These are phyloP conservation scores for Colletotrichum tamarilloi DNA, from an alignment of 2,329 filamentous ascomycete species.

Conservation along the genomic window DNA sequence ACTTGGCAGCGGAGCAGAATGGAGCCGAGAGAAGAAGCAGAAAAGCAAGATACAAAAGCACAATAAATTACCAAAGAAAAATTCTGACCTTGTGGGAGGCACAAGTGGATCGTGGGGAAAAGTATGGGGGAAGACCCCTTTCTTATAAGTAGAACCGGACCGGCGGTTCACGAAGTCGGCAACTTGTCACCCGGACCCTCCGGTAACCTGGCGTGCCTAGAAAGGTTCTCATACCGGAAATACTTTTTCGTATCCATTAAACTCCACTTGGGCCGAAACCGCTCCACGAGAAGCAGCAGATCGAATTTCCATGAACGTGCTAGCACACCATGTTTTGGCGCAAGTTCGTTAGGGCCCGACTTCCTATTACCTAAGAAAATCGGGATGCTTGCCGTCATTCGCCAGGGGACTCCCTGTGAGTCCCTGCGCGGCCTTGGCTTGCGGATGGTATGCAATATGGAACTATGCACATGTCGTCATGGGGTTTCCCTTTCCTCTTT, in stretches of 20 bases:
- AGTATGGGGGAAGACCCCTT: constrained; percentile 27
- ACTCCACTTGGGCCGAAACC: constrained; percentile 33
- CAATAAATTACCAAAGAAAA: constrained; percentile 13
- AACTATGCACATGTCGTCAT: constrained; percentile 11
- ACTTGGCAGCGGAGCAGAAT: constrained; percentile 7
- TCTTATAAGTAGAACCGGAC: constrained; percentile 32
- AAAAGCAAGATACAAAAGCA: background rate
- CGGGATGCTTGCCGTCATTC: constrained; percentile 21
- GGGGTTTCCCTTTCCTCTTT: background rate
- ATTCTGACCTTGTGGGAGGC: constrained; percentile 12
- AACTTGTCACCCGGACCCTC: constrained; percentile 13
- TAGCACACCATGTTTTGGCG: constrained; percentile 14
- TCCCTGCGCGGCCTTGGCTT: constrained; percentile 12
- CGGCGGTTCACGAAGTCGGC: constrained; percentile 23
- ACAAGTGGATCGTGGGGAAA: constrained; percentile 28
- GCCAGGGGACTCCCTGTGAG: constrained; percentile 23
- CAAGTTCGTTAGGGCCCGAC: background rate
- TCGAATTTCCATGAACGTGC: constrained; percentile 22
- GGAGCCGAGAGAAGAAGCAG: background rate
- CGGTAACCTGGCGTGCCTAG: constrained; percentile 8
- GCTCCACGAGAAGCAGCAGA: constrained; percentile 27
- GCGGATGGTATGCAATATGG: constrained; percentile 1
- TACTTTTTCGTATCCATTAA: constrained; percentile 30
- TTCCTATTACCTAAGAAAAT: constrained; percentile 32
- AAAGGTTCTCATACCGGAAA: constrained; percentile 7